phyloP scores from a whole-genome alignment of 2,329 filamentous ascomycete species.

The Arthrobotrys conoides region DNA sequence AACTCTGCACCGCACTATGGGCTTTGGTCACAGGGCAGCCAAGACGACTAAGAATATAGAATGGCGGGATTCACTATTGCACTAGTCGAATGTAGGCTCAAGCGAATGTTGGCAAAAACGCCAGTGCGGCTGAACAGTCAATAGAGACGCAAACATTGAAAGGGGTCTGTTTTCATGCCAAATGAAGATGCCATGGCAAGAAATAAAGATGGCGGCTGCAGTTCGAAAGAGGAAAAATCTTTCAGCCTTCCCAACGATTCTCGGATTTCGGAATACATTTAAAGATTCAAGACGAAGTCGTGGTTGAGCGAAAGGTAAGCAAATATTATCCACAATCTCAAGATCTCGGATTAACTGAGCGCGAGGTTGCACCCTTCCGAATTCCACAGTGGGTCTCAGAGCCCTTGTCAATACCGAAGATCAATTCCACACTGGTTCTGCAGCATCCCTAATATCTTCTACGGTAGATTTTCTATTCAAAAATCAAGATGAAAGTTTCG shows the following conservation, averaged over 20 bases:
- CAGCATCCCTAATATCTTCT: constrained; percentile 27
- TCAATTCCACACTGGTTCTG: constrained; percentile 10
- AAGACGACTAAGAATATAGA: background rate
- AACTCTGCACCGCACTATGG: background rate
- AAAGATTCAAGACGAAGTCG: constrained; percentile 11
- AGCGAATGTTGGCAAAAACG: constrained; percentile 38
- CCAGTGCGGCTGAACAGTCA: constrained; percentile 54
- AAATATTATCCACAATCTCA: constrained; percentile 11
- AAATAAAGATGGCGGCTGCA: constrained; percentile 37
- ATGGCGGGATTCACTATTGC: constrained; percentile 27
- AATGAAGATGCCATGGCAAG: constrained; percentile 13
- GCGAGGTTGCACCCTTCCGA: constrained; percentile 5
- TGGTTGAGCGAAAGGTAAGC: constrained; percentile 9
- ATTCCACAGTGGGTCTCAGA: constrained; percentile 4
- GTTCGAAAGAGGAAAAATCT: constrained; percentile 14
- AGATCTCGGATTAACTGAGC: constrained; percentile 1
- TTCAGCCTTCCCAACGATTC: constrained; percentile 12
- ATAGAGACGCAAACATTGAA: constrained; percentile 44
- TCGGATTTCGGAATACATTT: constrained; percentile 44
- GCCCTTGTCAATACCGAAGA: constrained; percentile 11
- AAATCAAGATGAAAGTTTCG: constrained; percentile 46
- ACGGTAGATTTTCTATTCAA: constrained; percentile 9
- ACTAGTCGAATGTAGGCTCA: constrained; percentile 5
- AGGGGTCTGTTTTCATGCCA: constrained; percentile 50
- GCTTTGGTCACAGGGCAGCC: constrained; percentile 24